phyloP scores from a whole-genome alignment of 164 flowering plant species.

The Protea cynaroides region DNA sequence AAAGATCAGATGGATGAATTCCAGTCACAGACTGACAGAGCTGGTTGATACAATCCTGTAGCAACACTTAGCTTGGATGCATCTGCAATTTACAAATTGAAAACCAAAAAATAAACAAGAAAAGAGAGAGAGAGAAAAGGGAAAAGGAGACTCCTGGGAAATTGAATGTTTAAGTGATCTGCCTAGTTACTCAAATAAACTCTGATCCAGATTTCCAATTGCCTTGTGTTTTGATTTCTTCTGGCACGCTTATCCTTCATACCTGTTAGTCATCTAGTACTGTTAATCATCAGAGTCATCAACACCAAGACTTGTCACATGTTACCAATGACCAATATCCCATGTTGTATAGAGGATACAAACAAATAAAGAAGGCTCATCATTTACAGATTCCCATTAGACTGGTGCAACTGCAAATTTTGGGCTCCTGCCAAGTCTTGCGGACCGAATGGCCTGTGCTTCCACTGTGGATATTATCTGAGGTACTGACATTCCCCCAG shows the following conservation, averaged over 20 bases:
- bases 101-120: no score
- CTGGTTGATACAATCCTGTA: not conserved
- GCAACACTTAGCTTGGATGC: not conserved
- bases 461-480: constrained; percentile 26
- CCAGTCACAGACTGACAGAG: not conserved
- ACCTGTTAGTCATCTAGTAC: not conserved
- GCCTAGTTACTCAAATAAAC: not conserved
- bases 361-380: not conserved
- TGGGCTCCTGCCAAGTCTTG: constrained; percentile 8
- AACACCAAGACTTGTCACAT: not conserved
- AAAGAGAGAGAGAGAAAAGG: no score
- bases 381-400: not conserved
- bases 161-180: not conserved
- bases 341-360: not conserved
- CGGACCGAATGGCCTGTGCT: constrained; percentile 4
- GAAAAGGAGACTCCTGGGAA: not conserved
- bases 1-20: not conserved
- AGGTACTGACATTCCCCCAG: constrained; percentile 41
- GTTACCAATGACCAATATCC: constrained; percentile 1
- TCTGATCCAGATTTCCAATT: not conserved
- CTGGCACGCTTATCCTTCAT: not conserved
- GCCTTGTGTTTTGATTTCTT: not conserved
- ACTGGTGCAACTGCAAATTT: constrained; percentile 7
- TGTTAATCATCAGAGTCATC: not conserved
- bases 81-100: not conserved